Conservation (phyloP, 805 yeast species). For the Candida coquimbonensis region DNA sequence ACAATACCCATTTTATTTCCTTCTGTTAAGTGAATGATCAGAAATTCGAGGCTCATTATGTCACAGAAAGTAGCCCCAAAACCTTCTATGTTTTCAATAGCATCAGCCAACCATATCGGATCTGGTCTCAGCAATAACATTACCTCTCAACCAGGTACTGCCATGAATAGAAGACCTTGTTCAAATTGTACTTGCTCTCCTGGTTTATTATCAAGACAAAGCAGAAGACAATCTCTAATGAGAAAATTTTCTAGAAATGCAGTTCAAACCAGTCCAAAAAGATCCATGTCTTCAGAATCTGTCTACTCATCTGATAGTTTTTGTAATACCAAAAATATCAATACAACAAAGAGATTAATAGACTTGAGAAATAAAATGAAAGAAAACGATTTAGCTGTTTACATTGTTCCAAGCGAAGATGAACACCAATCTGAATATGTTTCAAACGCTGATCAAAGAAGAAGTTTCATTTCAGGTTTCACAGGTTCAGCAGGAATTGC, state of each 20-base stretch:
- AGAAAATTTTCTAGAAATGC: constrained; percentile 28
- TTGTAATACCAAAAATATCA: constrained; percentile 37
- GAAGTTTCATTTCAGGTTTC: constrained; percentile 80
- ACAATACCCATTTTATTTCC: not conserved
- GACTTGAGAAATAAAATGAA: constrained; percentile 61
- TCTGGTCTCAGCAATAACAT: not conserved
- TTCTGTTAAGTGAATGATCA: not conserved
- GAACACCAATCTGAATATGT: constrained; percentile 93
- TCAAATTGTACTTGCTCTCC: constrained; percentile 81
- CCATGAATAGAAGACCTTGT: constrained; percentile 40
- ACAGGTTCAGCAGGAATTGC: constrained; percentile 94
- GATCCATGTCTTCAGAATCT: constrained; percentile 25
- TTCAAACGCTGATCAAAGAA: constrained; percentile 69
- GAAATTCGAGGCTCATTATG: constrained; percentile 8
- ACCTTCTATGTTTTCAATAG: constrained; percentile 37
- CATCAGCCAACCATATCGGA: constrained; percentile 20
- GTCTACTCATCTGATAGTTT: constrained; percentile 32
- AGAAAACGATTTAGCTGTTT: constrained; percentile 56
- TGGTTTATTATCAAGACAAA: constrained; percentile 64
- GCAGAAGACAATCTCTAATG: constrained; percentile 51
- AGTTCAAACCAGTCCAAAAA: constrained; percentile 15
- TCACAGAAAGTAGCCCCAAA: constrained; percentile 28
- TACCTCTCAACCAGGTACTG: constrained; percentile 7
- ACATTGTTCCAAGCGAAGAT: constrained; percentile 81
- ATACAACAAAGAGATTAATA: constrained; percentile 53